These are phyloP conservation scores for Gryganskiella cystojenkinii DNA, from an alignment of 192 early-diverging fungal species.

Conservation along the genomic window DNA sequence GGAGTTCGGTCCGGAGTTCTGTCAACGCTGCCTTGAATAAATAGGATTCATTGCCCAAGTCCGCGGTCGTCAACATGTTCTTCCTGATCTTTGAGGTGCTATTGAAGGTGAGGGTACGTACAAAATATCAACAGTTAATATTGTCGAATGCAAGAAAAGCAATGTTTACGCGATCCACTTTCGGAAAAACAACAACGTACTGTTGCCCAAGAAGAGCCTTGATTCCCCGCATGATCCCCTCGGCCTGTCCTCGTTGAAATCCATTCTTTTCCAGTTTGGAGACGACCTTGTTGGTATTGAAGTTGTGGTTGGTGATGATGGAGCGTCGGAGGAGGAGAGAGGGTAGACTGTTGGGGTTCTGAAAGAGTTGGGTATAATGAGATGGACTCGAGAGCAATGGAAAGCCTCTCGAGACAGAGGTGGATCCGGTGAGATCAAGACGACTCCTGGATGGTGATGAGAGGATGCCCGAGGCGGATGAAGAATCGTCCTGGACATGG, in stretches of 20 bases:
- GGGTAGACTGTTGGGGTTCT: conserved; percentile 1
- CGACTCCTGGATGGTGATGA: background rate
- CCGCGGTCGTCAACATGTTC: conserved; percentile 73
- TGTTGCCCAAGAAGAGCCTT: conserved; percentile 68
- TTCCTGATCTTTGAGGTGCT: conserved; percentile 61
- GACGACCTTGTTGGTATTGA: conserved; percentile 85
- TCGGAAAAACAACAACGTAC: conserved; percentile 57
- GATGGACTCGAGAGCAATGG: conserved; percentile 22
- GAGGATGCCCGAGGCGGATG: background rate
- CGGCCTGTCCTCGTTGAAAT: conserved; percentile 77
- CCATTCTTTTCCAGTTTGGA: conserved; percentile 70
- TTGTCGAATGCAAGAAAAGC: background rate
- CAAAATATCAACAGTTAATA: background rate
- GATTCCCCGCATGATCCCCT: conserved; percentile 79
- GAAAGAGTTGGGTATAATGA: conserved; percentile 35
- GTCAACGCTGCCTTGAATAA: conserved; percentile 85
- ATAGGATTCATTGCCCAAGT: conserved; percentile 89
- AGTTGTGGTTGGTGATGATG: conserved; percentile 62
- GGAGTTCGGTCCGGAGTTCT: conserved; percentile 82
- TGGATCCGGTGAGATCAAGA: background rate
- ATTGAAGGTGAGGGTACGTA: background rate
- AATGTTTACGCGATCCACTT: too few species aligned
- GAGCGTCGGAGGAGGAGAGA: conserved; percentile 18
- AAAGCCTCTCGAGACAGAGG: background rate
- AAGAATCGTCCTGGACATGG: conserved; percentile 24